These are phyloP conservation scores for Hypoxylon subgilvum DNA, from an alignment of 495 filamentous ascomycete genomes.

Conservation along the genomic window DNA sequence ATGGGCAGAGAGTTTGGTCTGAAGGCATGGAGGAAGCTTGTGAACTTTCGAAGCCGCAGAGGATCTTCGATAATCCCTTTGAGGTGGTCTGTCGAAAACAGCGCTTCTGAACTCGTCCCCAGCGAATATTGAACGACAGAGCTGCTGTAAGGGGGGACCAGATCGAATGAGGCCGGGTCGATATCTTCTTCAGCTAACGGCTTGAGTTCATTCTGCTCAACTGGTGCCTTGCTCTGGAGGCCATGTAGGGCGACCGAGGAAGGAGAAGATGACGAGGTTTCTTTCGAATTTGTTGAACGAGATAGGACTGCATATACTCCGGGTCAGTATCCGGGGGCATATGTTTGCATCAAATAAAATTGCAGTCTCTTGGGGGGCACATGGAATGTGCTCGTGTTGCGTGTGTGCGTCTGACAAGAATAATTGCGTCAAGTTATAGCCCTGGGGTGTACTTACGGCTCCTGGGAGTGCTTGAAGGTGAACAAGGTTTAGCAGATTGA, in stretches of 20 bases:
- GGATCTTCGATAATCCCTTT: constrained; percentile 68
- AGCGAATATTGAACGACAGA: constrained; percentile 51
- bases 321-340: constrained; percentile 2
- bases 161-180: constrained; percentile 60
- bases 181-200: constrained; percentile 54
- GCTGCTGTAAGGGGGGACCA: constrained; percentile 50
- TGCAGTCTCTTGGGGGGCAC: too few species aligned
- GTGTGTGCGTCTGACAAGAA: neutral
- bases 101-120: constrained; percentile 64
- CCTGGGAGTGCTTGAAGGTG: constrained; percentile 7
- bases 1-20: constrained; percentile 68
- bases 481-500: constrained; percentile 12
- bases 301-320: constrained; percentile 3
- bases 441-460: constrained; percentile 8
- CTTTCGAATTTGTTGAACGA: constrained; percentile 13
- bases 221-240: constrained; percentile 38
- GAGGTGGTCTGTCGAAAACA: constrained; percentile 72
- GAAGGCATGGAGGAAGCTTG: constrained; percentile 65
- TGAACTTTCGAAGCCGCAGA: constrained; percentile 65
- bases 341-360: too few species aligned
- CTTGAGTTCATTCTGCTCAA: constrained; percentile 54
- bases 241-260: constrained; percentile 43
- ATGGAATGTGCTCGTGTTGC: neutral
- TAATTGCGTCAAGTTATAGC: neutral
- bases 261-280: constrained; percentile 29